Evolutionary conservation across 2,329 filamentous ascomycete species (phyloP), one percentile per base, ranked within the genome.

Genomic region (Grosmannia penicillata): DNA sequence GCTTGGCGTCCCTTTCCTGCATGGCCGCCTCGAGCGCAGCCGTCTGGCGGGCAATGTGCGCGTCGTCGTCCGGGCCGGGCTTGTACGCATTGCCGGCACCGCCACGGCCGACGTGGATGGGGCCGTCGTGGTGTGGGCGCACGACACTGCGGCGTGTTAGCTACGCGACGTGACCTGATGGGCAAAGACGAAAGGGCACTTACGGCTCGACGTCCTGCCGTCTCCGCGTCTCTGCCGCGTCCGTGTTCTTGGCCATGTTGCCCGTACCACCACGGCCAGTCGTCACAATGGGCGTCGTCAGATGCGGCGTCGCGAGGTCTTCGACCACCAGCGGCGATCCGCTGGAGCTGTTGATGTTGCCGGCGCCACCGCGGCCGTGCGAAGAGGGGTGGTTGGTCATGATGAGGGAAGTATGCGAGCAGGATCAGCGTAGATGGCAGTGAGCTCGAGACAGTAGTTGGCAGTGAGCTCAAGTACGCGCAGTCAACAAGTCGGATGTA

Each of bases 201-300:
- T 60, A 77, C 72, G 75, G 72, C 43, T 78, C 75, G 43, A 95
- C 83, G 51, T 95, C 87, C 58, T 96, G 89, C 30, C 77, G 77
- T 39, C 75, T 68, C 45, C 87, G 79, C 26, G 87, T 84, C 54
- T 83, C 75, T 30, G 66, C 61, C 4, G 78, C 75, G 49, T 91
- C 79, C 45, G 74, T 75, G 53, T 79, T 78, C 48, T 61, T 65
- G 34, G 81, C 76, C 80, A 94, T 93, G 64, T 93, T 94, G 43
- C 86, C 86, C 5, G 73, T 78, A 44, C 87, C 87, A 40, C 87
- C 87, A 37, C 87, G 82, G 40, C 87, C 87, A 4, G 87, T 95
- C 17, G 87, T 94, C 53, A 89, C 86, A 47, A 83, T 67, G n/a
- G 81, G 63, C 33, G 72, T 72, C 62, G 93, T 94, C 54, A 96